Evolutionary conservation across 805 yeast genomes (phyloP).

Genomic region (Metschnikowia picachoensis): DNA sequence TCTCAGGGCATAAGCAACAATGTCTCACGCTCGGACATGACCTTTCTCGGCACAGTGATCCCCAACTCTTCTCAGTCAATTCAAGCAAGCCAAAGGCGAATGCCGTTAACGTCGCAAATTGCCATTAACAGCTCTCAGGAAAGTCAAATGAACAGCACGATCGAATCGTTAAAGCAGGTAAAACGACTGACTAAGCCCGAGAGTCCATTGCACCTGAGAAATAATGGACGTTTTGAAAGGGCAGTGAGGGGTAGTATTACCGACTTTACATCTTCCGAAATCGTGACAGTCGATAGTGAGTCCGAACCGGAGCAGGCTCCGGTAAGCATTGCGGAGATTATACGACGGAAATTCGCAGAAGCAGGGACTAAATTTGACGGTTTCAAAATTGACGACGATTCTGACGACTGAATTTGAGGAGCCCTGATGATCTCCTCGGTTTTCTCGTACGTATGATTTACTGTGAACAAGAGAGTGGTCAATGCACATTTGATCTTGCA

Average conservation of each 20-base stretch:
- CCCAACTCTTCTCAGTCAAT: constrained; percentile 10
- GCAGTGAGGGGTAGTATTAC: too few relatives aligned
- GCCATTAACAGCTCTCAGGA: constrained; percentile 10
- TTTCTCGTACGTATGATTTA: too few relatives aligned
- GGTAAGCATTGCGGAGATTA: not conserved
- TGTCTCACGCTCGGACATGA: constrained; percentile 1
- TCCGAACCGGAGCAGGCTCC: not conserved
- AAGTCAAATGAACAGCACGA: constrained; percentile 1
- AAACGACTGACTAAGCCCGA: not conserved
- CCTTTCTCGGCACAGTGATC: constrained; percentile 5
- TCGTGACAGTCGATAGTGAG: not conserved
- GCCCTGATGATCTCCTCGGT: too few relatives aligned
- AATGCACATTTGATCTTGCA: too few relatives aligned
- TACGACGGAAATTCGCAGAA: not conserved
- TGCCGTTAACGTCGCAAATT: constrained; percentile 5
- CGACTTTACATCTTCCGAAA: too few relatives aligned
- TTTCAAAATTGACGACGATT: not conserved
- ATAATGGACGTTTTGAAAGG: too few relatives aligned
- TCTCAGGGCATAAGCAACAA: not conserved
- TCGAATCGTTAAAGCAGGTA: not conserved
- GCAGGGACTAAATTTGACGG: constrained; percentile 9
- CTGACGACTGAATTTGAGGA: not conserved
- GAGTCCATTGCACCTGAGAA: too few relatives aligned
- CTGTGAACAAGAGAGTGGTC: too few relatives aligned
- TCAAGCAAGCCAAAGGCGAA: constrained; percentile 1